phyloP scores from a whole-genome alignment of 208 protist species.

The Borovskyia barvae region DNA sequence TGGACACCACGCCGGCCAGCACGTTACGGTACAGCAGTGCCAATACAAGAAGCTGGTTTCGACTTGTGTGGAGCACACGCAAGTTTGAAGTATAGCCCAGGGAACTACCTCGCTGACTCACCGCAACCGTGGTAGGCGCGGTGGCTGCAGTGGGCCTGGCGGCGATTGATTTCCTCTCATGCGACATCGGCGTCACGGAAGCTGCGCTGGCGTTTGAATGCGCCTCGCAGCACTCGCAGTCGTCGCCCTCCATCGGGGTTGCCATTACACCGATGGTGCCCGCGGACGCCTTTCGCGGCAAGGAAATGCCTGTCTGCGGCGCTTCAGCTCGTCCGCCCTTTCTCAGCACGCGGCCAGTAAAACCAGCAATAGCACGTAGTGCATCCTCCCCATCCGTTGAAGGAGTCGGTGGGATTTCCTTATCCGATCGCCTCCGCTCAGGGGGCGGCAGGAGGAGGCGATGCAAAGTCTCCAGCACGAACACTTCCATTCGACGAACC shows the following conservation, averaged over 20 bases:
- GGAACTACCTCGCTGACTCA: no score
- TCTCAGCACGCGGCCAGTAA: not conserved
- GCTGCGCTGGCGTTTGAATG: no score
- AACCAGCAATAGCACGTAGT: not conserved
- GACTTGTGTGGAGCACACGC: slow-evolving; percentile 1
- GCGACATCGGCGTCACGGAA: no score
- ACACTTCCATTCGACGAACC: slow-evolving; percentile 67
- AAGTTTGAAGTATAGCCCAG: no score
- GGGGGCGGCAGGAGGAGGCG: not conserved
- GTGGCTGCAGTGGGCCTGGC: no score
- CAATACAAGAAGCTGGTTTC: slow-evolving; percentile 50
- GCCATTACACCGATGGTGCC: no score
- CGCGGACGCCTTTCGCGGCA: not conserved
- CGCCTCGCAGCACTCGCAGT: no score
- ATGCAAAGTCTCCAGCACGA: slow-evolving; percentile 31
- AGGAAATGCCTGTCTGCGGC: not conserved
- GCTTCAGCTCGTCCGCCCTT: not conserved
- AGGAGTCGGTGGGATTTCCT: no score
- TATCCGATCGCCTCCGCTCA: no score
- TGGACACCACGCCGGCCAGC: slow-evolving; percentile 34
- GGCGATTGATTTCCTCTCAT: no score
- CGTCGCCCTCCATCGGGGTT: no score
- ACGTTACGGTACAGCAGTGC: slow-evolving; percentile 45
- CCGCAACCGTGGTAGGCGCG: not conserved
- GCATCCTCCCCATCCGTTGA: no score